Conservation (phyloP, 1,284 basidiomycete genomes). For the Peniophora sp. region DNA sequence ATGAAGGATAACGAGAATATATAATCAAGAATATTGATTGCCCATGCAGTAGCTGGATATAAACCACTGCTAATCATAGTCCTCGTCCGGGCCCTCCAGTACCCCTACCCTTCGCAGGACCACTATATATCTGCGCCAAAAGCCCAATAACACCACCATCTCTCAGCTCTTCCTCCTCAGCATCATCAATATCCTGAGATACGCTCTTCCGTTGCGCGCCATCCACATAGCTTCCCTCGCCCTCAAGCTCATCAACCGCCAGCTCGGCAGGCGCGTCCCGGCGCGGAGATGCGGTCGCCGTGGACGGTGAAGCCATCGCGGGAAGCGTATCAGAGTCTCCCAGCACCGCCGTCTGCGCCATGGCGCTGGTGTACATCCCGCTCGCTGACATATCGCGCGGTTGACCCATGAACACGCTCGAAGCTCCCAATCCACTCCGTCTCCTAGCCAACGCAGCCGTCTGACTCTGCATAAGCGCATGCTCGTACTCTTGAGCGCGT, state of each 20-base stretch:
- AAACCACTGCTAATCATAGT: too few relatives aligned
- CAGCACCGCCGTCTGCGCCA: constrained; percentile 60
- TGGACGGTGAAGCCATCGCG: constrained; percentile 14
- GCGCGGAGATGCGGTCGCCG: constrained; percentile 11
- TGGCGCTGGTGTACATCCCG: constrained; percentile 30
- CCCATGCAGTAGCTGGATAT: too few relatives aligned
- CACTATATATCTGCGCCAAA: constrained; percentile 68
- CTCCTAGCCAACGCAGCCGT: constrained; percentile 39
- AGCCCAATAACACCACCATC: constrained; percentile 66
- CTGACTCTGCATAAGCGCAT: constrained; percentile 65
- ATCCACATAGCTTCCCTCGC: constrained; percentile 62
- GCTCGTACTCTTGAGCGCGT: constrained; percentile 64
- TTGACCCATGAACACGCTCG: constrained; percentile 16
- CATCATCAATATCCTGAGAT: constrained; percentile 23
- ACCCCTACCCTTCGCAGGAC: constrained; percentile 31
- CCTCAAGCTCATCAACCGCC: constrained; percentile 44
- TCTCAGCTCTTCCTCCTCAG: constrained; percentile 50
- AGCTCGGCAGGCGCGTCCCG: constrained; percentile 38
- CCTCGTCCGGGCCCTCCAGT: constrained; percentile 17
- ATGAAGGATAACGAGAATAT: too few relatives aligned
- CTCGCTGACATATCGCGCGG: constrained; percentile 36
- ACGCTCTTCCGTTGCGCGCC: constrained; percentile 34
- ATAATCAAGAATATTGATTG: too few relatives aligned
- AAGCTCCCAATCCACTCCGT: constrained; percentile 17
- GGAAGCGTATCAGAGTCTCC: constrained; percentile 58